These are phyloP conservation scores for Novymonas esmeraldas DNA, from an alignment of 208 protist genomes.

Conservation along the genomic window DNA sequence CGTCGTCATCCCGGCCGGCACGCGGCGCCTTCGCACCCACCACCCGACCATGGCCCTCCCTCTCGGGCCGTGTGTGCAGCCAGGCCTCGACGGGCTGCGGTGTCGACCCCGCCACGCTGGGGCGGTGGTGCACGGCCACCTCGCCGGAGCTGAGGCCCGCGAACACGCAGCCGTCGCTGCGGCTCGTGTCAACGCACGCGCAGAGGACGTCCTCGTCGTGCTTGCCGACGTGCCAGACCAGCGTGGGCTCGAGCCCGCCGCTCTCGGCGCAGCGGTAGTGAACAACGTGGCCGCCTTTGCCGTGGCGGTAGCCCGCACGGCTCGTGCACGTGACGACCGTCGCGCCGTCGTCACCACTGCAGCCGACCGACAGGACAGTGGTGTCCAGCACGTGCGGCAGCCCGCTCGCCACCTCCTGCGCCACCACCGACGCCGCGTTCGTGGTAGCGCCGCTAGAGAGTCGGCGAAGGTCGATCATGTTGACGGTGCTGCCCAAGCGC, in stretches of 20 bases:
- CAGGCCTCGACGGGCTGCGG: constrained; percentile 29
- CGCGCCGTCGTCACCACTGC: constrained; percentile 9
- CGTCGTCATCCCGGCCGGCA: constrained; percentile 26
- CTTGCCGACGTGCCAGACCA: constrained; percentile 41
- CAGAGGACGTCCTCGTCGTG: constrained; percentile 70
- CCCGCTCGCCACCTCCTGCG: constrained; percentile 10
- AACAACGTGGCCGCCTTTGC: constrained; percentile 70
- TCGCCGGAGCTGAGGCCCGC: constrained; percentile 64
- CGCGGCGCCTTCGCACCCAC: constrained; percentile 47
- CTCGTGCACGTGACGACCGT: constrained; percentile 61
- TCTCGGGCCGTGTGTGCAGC: constrained; percentile 45
- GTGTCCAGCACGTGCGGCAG: constrained; percentile 57
- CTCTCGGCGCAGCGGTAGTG: constrained; percentile 29
- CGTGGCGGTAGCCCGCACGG: constrained; percentile 45
- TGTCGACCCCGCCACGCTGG: not conserved
- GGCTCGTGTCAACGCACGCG: constrained; percentile 43
- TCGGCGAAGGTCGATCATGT: constrained; percentile 57
- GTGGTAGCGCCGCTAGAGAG: constrained; percentile 6
- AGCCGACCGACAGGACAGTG: constrained; percentile 27
- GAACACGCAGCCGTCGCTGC: constrained; percentile 42
- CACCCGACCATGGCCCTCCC: constrained; percentile 14
- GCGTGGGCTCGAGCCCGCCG: not conserved
- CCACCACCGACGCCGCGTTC: not conserved
- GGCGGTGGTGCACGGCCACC: constrained; percentile 48
- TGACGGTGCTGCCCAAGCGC: constrained; percentile 39